These are phyloP conservation scores for Penicillium occitanis DNA, from an alignment of 2,329 filamentous ascomycete species.

Conservation along the genomic window DNA sequence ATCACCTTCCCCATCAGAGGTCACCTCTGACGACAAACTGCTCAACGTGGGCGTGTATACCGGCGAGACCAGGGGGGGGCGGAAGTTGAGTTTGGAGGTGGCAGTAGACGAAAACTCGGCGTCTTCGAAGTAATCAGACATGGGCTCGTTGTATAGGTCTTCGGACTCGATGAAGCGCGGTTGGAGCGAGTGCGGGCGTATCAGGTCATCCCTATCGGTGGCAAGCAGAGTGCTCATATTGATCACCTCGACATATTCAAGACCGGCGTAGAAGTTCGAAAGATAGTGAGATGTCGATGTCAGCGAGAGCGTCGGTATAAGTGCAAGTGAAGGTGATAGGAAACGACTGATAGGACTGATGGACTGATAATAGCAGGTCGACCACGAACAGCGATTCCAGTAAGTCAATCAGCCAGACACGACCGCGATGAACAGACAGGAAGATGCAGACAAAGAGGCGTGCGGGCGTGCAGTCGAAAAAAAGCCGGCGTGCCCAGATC, in stretches of 20 bases:
- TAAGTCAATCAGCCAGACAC: no score
- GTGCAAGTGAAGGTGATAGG: no score
- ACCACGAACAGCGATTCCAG: no score
- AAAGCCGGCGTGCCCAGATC: constrained; percentile 13
- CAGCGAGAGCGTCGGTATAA: neutral
- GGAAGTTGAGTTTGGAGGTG: constrained; percentile 40
- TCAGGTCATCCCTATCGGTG: constrained; percentile 26
- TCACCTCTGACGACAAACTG: constrained; percentile 37
- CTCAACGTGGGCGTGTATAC: constrained; percentile 41
- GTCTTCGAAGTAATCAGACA: constrained; percentile 29
- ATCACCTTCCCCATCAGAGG: constrained; percentile 33
- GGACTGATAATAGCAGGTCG: no score
- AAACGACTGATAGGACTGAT: no score
- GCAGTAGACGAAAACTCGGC: constrained; percentile 33
- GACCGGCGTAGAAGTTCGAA: neutral
- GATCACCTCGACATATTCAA: constrained; percentile 4
- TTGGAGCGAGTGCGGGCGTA: constrained; percentile 32
- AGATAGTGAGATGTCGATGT: neutral
- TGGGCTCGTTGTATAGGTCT: constrained; percentile 29
- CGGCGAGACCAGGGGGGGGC: constrained; percentile 30
- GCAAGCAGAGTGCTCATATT: constrained; percentile 16
- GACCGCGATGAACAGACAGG: neutral
- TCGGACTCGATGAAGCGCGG: constrained; percentile 34
- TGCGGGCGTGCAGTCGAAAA: constrained; percentile 11
- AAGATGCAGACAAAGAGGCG: neutral